Conservation (phyloP, 2,329 filamentous ascomycete species). For the Acarospora socialis region DNA sequence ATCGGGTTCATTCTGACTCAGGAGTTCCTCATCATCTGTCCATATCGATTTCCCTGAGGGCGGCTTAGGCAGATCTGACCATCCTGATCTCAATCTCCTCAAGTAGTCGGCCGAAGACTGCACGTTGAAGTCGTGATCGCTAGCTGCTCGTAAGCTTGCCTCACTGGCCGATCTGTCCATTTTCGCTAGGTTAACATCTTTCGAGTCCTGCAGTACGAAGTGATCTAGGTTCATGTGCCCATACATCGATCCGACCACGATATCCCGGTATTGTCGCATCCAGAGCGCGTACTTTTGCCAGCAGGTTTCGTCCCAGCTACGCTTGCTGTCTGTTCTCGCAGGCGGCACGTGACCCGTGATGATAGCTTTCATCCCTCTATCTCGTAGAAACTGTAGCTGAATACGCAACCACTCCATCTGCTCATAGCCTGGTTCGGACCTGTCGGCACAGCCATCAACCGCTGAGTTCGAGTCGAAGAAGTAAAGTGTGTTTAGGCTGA, state of each 20-base stretch:
- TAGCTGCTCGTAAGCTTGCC: conserved; percentile 8
- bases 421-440: conserved; percentile 75
- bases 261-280: conserved; percentile 79
- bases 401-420: conserved; percentile 94
- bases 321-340: conserved; percentile 70
- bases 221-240: conserved; percentile 99
- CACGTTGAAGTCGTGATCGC: conserved; percentile 41
- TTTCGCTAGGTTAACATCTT: conserved; percentile 58
- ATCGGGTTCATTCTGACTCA: conserved; percentile 1
- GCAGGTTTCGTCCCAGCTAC: conserved; percentile 88
- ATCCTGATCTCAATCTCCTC: conserved; percentile 59
- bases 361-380: conserved; percentile 83
- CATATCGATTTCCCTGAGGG: conserved; percentile 16
- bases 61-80: conserved; percentile 57
- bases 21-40: conserved; percentile 10
- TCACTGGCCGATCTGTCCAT: conserved; percentile 24
- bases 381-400: conserved; percentile 69
- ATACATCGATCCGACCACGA: conserved; percentile 64
- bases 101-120: conserved; percentile 67
- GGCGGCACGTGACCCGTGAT: conserved; percentile 90
- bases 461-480: conserved; percentile 88
- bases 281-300: conserved; percentile 96
- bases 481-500: conserved; percentile 92
- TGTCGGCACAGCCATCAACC: conserved; percentile 73
- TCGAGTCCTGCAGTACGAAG: conserved; percentile 79